Evolutionary conservation across 2,329 filamentous ascomycete species (phyloP).

Genomic region (Coleophoma cylindrospora): DNA sequence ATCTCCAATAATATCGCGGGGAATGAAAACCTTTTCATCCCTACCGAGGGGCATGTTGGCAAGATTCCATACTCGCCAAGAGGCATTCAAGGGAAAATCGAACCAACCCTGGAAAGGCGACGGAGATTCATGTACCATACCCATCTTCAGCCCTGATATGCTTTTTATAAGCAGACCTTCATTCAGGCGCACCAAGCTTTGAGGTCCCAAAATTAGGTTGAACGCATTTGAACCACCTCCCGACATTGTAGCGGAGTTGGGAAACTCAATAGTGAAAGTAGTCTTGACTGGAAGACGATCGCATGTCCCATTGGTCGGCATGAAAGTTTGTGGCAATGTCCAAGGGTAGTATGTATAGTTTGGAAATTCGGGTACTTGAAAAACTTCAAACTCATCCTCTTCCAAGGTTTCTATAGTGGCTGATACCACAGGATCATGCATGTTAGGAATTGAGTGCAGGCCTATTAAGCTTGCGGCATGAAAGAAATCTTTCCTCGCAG

Average conservation of each 20-base stretch:
- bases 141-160: constrained; percentile 55
- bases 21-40: constrained; percentile 81
- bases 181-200: constrained; percentile 41
- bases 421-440: constrained; percentile 38
- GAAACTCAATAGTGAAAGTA: constrained; percentile 64
- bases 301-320: constrained; percentile 75
- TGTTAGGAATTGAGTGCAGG: constrained; percentile 69
- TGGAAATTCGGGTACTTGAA: constrained; percentile 43
- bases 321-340: constrained; percentile 74
- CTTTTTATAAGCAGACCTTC: constrained; percentile 44
- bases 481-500: constrained; percentile 76
- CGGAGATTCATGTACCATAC: constrained; percentile 60
- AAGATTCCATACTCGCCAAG: constrained; percentile 73
- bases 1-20: constrained; percentile 69
- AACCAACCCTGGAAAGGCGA: constrained; percentile 22
- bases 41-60: constrained; percentile 77
- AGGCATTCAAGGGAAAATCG: constrained; percentile 32
- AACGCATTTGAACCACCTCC: constrained; percentile 28
- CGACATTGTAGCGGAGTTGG: constrained; percentile 30
- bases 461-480: constrained; percentile 83
- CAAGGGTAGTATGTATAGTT: constrained; percentile 90
- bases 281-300: constrained; percentile 64
- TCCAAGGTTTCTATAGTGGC: constrained; percentile 33
- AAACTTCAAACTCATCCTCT: constrained; percentile 10
- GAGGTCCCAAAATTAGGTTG: constrained; percentile 39